Percentiles rank a stretch among this genome's conserved stretches.
phyloP scores from a whole-genome alignment of 306 rosid species.

The Trifolium subterraneum region DNA sequence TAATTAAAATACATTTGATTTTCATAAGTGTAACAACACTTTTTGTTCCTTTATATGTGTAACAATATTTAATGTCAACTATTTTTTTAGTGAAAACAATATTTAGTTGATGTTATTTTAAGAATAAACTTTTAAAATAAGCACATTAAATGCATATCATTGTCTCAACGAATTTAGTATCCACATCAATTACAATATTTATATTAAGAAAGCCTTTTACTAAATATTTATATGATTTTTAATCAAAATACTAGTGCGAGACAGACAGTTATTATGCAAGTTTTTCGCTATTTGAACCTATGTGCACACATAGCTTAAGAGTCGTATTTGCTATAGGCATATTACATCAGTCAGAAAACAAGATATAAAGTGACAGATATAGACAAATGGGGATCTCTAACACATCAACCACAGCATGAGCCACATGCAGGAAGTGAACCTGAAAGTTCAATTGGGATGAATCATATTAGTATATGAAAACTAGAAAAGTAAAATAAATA shows the following conservation, averaged over 20 bases:
- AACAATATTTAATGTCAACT: no score
- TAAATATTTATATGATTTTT: not conserved
- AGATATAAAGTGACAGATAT: constrained; percentile 25
- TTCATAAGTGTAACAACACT: no score
- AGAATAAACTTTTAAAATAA: no score
- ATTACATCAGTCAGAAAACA: constrained; percentile 19
- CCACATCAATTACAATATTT: not conserved
- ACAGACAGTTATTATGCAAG: constrained; percentile 4
- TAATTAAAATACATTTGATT: no score
- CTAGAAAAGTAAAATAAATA: not conserved
- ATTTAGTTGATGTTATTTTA: no score
- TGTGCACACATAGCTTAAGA: not conserved
- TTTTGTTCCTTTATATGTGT: no score
- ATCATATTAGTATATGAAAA: constrained; percentile 9
- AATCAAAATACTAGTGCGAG: not conserved
- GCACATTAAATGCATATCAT: no score
- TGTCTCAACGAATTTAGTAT: no score
- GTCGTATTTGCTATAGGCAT: constrained; percentile 9
- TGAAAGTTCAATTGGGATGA: constrained; percentile 46
- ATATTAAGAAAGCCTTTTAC: not conserved
- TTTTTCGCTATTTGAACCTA: constrained; percentile 2
- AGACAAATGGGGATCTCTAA: not conserved
- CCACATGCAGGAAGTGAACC: constrained; percentile 95
- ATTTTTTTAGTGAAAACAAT: no score
- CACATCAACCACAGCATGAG: constrained; percentile 90